These are phyloP conservation scores for Geotrichum citri-aurantii DNA, from an alignment of 1,139 yeast species.

Conservation along the genomic window DNA sequence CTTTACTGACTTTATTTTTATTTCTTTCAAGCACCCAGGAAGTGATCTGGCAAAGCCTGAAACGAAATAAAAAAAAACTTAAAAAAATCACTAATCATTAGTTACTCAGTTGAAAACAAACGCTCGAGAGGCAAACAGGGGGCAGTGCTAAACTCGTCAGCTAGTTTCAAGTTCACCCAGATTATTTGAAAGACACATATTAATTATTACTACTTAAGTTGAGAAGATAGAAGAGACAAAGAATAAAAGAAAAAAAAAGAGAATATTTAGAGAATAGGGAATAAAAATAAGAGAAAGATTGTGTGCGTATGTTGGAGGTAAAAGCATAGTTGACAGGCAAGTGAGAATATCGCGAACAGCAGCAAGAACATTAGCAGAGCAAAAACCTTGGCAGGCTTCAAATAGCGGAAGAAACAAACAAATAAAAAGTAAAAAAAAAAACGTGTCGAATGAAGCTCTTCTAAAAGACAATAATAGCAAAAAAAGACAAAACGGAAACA, in stretches of 20 bases:
- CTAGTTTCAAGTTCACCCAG: too few species aligned
- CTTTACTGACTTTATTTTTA: too few species aligned
- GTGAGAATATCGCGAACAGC: neutral
- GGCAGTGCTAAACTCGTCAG: too few species aligned
- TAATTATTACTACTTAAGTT: neutral
- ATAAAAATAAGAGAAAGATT: too few species aligned
- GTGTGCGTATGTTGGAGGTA: neutral
- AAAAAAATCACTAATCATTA: too few species aligned
- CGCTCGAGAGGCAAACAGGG: too few species aligned
- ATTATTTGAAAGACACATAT: neutral
- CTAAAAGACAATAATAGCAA: neutral
- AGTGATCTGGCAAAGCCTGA: too few species aligned
- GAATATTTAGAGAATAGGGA: neutral
- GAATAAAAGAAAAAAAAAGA: conserved; percentile 1
- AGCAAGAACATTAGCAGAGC: neutral
- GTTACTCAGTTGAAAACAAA: too few species aligned
- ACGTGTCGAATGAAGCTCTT: neutral
- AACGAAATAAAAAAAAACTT: too few species aligned
- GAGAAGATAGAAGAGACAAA: neutral
- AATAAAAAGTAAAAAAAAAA: neutral
- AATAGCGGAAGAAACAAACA: neutral
- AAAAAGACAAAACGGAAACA: neutral
- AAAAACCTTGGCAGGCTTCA: neutral
- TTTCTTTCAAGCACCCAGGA: too few species aligned
- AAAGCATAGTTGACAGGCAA: neutral